A percentile compares a stretch with the other conserved stretches of the same genome.
Evolutionary conservation across 108 stramenopile genomes (phyloP).

Genomic region (Fistulifera pelliculosa): DNA sequence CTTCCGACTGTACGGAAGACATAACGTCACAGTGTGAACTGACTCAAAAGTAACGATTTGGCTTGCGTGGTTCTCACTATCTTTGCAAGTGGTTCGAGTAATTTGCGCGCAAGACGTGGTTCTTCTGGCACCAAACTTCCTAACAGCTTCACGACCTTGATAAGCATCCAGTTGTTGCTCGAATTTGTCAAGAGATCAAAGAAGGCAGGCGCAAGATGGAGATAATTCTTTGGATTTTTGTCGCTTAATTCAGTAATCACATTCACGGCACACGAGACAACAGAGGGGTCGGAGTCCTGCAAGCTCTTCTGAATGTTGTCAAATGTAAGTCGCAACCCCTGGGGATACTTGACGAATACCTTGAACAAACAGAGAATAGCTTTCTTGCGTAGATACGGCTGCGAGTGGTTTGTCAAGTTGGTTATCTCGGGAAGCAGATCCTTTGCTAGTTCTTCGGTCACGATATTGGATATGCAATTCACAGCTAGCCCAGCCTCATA

Average conservation of each 20-base stretch:
- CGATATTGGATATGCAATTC: constrained; percentile 96
- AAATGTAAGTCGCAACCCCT: constrained; percentile 95
- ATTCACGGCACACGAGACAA: constrained; percentile 96
- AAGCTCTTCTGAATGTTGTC: constrained; percentile 85
- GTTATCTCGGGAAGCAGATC: constrained; percentile 89
- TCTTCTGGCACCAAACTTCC: constrained; percentile 94
- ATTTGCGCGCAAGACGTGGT: constrained; percentile 94
- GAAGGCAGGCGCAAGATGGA: constrained; percentile 94
- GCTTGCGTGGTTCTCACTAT: constrained; percentile 92
- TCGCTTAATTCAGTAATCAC: constrained; percentile 96
- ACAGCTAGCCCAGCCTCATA: constrained; percentile 96
- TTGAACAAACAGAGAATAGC: constrained; percentile 94
- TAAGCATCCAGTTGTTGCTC: constrained; percentile 99
- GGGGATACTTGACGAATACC: constrained; percentile 96
- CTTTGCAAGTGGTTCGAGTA: constrained; percentile 93
- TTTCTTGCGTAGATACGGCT: constrained; percentile 96
- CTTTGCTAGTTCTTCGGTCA: constrained; percentile 88
- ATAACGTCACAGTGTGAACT: constrained; percentile 89
- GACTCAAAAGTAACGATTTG: constrained; percentile 93
- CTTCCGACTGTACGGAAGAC: constrained; percentile 88
- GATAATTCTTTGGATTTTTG: constrained; percentile 96
- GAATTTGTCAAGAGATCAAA: constrained; percentile 91
- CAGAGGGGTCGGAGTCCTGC: constrained; percentile 84
- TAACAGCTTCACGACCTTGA: constrained; percentile 98
- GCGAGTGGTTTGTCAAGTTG: constrained; percentile 72